Evolutionary conservation across 768 basidiomycete genomes (phyloP), one percentile per base, ranked within the genome.

Genomic region (Paxillus involutus): DNA sequence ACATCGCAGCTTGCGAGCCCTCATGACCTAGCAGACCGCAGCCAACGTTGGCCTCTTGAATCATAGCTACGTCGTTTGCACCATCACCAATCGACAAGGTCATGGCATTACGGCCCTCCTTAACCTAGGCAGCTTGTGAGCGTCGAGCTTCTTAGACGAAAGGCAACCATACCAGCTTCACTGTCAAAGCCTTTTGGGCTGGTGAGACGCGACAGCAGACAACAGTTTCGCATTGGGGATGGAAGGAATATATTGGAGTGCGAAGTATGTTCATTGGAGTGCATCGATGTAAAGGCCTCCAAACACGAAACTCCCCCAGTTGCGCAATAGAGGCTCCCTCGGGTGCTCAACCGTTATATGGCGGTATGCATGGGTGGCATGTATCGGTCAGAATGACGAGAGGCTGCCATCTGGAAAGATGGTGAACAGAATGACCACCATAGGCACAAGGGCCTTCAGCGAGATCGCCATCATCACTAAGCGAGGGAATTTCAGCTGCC

Each of bases 31-130:
- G 83, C 26, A 98, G 75, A 19, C 96, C 96, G 65, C 94, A 92
- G 4, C 96, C 96, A 59, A 98, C 88, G 69, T 98, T 94, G n/a
- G 96, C 96, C 65, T 96, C 96, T 68, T 98, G 96, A 53, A 98
- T 98, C 96, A 98, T 98, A 6, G 95, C 94, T 19, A 98, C 96
- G 65, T 98, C 96, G 65, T 98, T 98, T 14, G 96, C 96, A 51
- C 93, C 94, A 63, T 98, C 96, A 10, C 96, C 96, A 50, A 99
- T 98, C 0, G 95, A 91, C 29, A 98, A 71, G 2, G 95, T 96
- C 96, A 98, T 97, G 0, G 94, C 94, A 47, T 92, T 87, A 44
- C 89, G 84, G 10, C 96, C 96, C 61, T 98, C 94, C 64, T 98
- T 98, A 69, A 98, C 92, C 91, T 91, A 56, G 11, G 44, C 4